Base-by-base conservation (phyloP, 1,284 basidiomycete genomes). In the Thecaphora thlaspeos region DNA sequence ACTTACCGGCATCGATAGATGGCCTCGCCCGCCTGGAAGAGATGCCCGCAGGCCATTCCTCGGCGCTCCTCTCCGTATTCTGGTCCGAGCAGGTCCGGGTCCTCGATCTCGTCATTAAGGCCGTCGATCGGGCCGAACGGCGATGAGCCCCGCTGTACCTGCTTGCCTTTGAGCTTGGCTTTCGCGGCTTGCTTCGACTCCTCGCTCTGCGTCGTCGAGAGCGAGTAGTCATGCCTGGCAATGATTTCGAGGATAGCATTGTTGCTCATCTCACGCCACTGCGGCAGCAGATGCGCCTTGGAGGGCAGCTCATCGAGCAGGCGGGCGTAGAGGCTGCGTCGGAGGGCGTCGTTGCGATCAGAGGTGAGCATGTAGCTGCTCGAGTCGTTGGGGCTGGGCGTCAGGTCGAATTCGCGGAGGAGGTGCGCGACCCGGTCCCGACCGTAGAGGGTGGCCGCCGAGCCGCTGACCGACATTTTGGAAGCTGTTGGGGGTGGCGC, bases 11-110 rank as follows among this genome's bases (percentile, higher is more conserved):
- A 78, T 39, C 77, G 73, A 51, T 77, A 78, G 49, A 78, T 71
- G 24, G 76, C 73, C 51, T 78, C 77, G 34, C 77, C 77, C 44
- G 76, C 75, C 41, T 69, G 61, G 58, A 78, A 78, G 32, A 78
- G 70, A 46, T 78, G 76, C 1, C 77, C 77, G 46, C 75, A 77
- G 4, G 74, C 62, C 74, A 73, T 76, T 14, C 74, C 75, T 46
- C 66, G 51, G 5, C 74, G 61, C 12, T 73, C 60, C 32, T 61
- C 62, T 8, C 68, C 65, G 51, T 77, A 77, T 44, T 77, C 75
- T 5, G 72, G 71, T 8, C 62, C 62, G 11, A 61, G 46, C 7
- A 61, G 44, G 2, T 61, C 62, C 2, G 51, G 48, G 30, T 61
- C 62, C 37, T 61, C 51, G 43, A 54, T 43, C 17, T 61, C 51